Conservation (phyloP, 441 rosid species). For the Mallotus japonicus region DNA sequence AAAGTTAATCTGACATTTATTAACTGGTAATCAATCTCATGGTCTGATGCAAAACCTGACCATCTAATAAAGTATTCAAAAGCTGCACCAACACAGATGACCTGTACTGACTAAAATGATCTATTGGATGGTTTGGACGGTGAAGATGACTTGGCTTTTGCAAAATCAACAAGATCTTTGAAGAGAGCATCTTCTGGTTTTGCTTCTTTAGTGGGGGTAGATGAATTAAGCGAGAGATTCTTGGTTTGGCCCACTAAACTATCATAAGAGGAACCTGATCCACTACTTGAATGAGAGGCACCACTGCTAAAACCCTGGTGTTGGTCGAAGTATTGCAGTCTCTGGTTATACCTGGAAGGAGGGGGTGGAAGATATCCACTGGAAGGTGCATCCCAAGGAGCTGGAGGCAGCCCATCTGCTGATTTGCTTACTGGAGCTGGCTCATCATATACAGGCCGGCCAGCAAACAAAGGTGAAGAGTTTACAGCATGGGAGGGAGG, state of each 20-base stretch:
- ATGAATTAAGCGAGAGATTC: constrained; percentile 59
- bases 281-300: constrained; percentile 50
- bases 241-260: constrained; percentile 68
- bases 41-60: constrained; percentile 25
- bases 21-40: constrained; percentile 30
- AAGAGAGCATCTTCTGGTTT: constrained; percentile 94
- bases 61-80: constrained; percentile 25
- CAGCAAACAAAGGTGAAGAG: constrained; percentile 36
- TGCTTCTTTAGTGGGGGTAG: constrained; percentile 53
- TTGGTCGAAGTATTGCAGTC: constrained; percentile 74
- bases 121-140: constrained; percentile 55
- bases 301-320: constrained; percentile 23
- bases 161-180: constrained; percentile 93
- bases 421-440: constrained; percentile 44
- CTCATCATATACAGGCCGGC: constrained; percentile 59
- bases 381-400: constrained; percentile 66
- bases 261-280: constrained; percentile 62
- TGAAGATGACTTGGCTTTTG: constrained; percentile 80
- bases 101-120: constrained; percentile 39
- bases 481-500: constrained; percentile 31
- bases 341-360: constrained; percentile 62
- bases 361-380: constrained; percentile 61
- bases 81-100: constrained; percentile 32
- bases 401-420: constrained; percentile 59
- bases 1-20: constrained; percentile 29